A percentile compares a stretch with the other conserved stretches of the same genome.
Evolutionary conservation across 2,329 filamentous ascomycete species (phyloP).

Genomic region (Sporothrix brunneoviolacea): DNA sequence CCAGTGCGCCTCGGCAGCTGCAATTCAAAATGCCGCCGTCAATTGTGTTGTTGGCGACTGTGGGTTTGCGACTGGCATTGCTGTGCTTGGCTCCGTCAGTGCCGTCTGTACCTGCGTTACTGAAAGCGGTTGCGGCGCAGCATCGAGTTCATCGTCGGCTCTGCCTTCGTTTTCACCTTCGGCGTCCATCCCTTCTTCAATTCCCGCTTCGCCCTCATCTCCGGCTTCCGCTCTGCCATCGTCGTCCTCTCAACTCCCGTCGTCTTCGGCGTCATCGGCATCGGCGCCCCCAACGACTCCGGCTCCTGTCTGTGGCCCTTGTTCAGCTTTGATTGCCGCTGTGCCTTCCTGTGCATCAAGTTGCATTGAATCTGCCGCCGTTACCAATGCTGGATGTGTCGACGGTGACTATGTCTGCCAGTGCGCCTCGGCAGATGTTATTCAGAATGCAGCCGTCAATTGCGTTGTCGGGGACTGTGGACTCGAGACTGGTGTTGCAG

Average conservation of each 20-base stretch:
- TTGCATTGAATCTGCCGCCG: conserved; percentile 6
- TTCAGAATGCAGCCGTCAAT: conserved; percentile 10
- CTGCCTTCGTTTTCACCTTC: no score
- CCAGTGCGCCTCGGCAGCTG: not conserved
- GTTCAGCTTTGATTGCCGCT: not conserved
- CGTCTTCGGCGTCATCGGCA: not conserved
- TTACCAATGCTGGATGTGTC: not conserved
- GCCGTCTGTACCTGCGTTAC: not conserved
- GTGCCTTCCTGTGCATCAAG: conserved; percentile 1
- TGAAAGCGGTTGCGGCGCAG: conserved; percentile 1
- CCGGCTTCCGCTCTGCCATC: not conserved
- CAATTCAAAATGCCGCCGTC: not conserved
- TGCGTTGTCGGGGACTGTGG: conserved; percentile 12
- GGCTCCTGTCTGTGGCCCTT: not conserved
- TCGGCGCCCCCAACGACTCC: no score
- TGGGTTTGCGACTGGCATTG: not conserved
- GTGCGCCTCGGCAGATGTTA: conserved; percentile 6
- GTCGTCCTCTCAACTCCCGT: not conserved
- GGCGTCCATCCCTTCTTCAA: not conserved
- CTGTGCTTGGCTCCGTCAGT: not conserved
- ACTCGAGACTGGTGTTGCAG: not conserved
- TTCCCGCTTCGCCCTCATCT: not conserved
- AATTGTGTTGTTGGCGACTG: not conserved
- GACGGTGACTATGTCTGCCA: conserved; percentile 5
- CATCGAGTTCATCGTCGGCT: no score